Percentiles rank a stretch among this genome's conserved stretches.
Evolutionary conservation across 129 eudicot species (phyloP).

Genomic region (Tagetes patula): DNA sequence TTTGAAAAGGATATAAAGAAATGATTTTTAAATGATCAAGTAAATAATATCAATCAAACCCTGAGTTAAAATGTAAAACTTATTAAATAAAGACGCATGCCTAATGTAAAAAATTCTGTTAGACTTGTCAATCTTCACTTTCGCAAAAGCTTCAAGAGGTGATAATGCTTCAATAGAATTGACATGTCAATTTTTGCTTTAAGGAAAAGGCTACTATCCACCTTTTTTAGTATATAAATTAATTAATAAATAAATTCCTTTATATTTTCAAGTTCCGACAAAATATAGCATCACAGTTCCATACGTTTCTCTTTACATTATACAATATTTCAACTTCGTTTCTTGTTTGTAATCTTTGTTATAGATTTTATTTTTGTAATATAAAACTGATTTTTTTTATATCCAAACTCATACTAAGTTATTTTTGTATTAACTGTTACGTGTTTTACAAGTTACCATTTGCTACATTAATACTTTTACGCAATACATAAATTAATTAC

Average conservation of each 20-base stretch:
- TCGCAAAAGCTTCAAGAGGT: slow-evolving; percentile 2
- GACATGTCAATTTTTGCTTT: slow-evolving; percentile 14
- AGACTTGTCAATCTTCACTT: slow-evolving; percentile 9
- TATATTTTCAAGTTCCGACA: slow-evolving; percentile 19
- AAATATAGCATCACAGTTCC: slow-evolving; percentile 23
- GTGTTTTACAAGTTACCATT: neutral
- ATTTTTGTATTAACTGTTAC: neutral
- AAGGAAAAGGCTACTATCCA: slow-evolving; percentile 16
- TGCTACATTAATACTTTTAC: neutral
- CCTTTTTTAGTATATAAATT: neutral
- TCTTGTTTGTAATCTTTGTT: slow-evolving; percentile 10
- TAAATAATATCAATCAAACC: neutral
- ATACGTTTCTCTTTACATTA: slow-evolving; percentile 12
- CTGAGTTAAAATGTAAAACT: neutral
- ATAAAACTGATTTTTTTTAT: neutral
- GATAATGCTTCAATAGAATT: neutral
- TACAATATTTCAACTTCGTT: neutral
- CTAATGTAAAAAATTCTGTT: neutral
- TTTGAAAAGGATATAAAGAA: too few relatives aligned
- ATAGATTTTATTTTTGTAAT: neutral
- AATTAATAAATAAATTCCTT: neutral
- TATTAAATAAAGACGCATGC: neutral
- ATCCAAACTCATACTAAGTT: neutral
- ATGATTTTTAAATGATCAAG: too few relatives aligned
- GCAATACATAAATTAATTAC: neutral